Base-by-base conservation (phyloP, 805 yeast species). In the Sugiyamaella lignohabitans region DNA sequence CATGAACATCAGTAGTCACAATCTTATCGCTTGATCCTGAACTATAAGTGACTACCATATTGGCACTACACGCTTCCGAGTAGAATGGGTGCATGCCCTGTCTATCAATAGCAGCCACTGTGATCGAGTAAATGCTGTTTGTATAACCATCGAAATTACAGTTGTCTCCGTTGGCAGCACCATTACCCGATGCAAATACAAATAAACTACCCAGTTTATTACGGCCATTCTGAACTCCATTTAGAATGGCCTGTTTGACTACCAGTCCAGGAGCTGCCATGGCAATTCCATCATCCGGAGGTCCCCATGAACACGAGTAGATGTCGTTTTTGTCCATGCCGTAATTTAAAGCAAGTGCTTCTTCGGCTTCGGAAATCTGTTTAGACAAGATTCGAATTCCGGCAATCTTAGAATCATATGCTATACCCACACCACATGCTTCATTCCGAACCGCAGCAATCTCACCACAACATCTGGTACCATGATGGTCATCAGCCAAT, bases 251-350 rank as follows among this genome's bases (percentile, higher is more conserved):
- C 51, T 85, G 79, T 58, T 78, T 76, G 4, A 91, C 96, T 23
- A 91, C 58, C 29, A 69, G 63, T 20, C 86, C 85, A 0, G 98
- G 98, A 2, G 79, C 93, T 44, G 86, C 88, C 74, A 93, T 78
- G 1, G 95, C 77, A 47, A 64, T 72, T 0, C 98, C 98, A 62
- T 91, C 86, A 64, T 93, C 98, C 2, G 87, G 76, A 1, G 98
- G 98, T 5, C 98, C 98, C 98, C 98, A 93, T 2, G 96, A 87
- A 65, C 98, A 93, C 2, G 96, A 86, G 63, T 88, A 93, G 35
- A 93, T 93, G 63, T 93, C 96, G 64, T 93, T 93, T 22, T 78
- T 76, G 51, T 87, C 89, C 53, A 84, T 68, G 0, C 80, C 89
- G 64, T 85, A 84, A 32, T 85, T 73, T 72, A 93, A 70, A 1